Evolutionary conservation across 495 filamentous ascomycete species (phyloP), one percentile per base, ranked within the genome.

Genomic region (Lophium mytilinum): DNA sequence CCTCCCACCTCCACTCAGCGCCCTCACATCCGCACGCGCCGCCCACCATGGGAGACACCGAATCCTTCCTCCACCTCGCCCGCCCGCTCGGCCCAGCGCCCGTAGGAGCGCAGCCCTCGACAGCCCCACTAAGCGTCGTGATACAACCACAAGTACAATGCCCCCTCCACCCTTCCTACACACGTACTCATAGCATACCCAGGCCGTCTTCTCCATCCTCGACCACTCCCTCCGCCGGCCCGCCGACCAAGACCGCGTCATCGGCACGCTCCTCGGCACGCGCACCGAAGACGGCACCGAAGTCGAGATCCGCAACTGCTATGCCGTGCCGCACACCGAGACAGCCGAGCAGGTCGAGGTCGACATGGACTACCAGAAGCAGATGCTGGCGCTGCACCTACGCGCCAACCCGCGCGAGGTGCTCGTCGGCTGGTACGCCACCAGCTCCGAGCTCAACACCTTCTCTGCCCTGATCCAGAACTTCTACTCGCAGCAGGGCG

Each of bases 361-460:
- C 57, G 93, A 98, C 72, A 95, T 98, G 82, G 93, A 97, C 73
- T 98, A 97, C 71, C 93, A 98, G 74, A 97, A 97, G 81, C 88
- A 91, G 71, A 97, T 98, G 93, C 82, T 96, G 15, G 84, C 84
- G 15, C 78, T 98, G 60, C 91, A 96, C 70, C 81, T 96, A 62
- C 90, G 90, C 77, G 91, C 90, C 15, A 89, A 90, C 73, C 93
- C 94, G 11, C 86, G 88, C 70, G 93, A 98, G 73, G 83, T 92
- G 24, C 80, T 98, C 17, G 85, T 98, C 34, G 93, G 93, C 64
- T 98, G 93, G 93, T 98, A 98, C 76, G 95, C 94, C 59, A 98
- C 94, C 17, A 88, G 86, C 65, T 81, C 85, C 64, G 90, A 96
- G 74, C 81, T 98, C 67, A 97, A 98, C 81, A 95, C 87, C 64